phyloP scores from a whole-genome alignment of 2,329 filamentous ascomycete genomes.

The Lachnellula willkommii region DNA sequence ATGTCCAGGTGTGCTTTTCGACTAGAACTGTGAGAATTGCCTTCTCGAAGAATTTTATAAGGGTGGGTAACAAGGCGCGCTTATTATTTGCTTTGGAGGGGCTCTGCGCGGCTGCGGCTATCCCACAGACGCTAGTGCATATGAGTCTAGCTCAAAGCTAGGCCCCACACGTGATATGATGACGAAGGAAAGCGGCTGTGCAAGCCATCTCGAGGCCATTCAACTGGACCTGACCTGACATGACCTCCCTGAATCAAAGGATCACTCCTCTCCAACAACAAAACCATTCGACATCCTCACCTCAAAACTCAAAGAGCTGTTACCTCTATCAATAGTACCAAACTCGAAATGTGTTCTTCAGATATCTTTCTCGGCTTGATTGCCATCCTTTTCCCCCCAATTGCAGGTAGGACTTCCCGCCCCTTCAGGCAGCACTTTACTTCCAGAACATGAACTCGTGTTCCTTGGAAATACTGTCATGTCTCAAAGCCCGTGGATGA shows the following conservation, averaged over 20 bases:
- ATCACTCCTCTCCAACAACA: background rate
- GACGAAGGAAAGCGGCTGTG: background rate
- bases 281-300: background rate
- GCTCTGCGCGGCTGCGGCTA: background rate
- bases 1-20: background rate
- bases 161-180: background rate
- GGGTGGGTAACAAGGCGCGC: background rate
- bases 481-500: background rate
- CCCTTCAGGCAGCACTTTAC: background rate
- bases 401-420: constrained; percentile 49
- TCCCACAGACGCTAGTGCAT: too few relatives aligned
- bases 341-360: constrained; percentile 48
- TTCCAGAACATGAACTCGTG: background rate
- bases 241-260: background rate
- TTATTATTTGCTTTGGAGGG: background rate
- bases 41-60: background rate
- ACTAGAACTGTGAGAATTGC: background rate
- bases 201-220: background rate
- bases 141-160: background rate
- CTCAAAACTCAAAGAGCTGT: background rate
- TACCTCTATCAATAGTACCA: background rate
- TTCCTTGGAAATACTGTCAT: background rate
- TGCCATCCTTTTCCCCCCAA: constrained; percentile 60
- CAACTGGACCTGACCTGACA: background rate
- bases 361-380: constrained; percentile 62